Conservation (phyloP, 768 basidiomycete genomes). For the Rhodosporidiobolus odoratus region DNA sequence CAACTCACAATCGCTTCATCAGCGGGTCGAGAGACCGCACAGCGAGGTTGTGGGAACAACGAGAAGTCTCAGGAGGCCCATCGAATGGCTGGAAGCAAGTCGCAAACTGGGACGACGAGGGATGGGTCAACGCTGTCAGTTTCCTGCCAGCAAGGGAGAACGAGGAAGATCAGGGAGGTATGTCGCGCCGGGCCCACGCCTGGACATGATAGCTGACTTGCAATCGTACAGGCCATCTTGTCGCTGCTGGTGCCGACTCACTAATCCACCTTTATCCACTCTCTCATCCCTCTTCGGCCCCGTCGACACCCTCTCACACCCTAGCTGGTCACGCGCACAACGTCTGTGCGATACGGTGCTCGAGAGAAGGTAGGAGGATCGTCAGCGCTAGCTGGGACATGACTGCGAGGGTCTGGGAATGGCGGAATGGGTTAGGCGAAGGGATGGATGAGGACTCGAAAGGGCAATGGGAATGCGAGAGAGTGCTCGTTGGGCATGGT, state of each 20-base stretch:
- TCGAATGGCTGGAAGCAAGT: conserved; percentile 1
- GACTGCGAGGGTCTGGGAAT: conserved; percentile 27
- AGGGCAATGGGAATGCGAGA: conserved; percentile 61
- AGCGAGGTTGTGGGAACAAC: conserved; percentile 8
- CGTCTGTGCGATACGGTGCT: conserved; percentile 70
- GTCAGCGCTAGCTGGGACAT: conserved; percentile 34
- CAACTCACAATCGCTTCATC: background rate
- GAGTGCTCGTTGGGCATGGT: conserved; percentile 73
- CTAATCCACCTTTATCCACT: conserved; percentile 78
- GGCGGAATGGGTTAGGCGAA: background rate
- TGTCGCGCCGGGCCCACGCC: no score
- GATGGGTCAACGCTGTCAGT: conserved; percentile 9
- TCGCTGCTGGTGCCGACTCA: conserved; percentile 79
- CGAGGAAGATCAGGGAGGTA: background rate
- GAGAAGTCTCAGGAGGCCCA: background rate
- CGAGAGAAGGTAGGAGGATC: background rate
- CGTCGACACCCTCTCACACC: no score
- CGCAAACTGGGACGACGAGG: background rate
- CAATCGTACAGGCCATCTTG: conserved; percentile 61
- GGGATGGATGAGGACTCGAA: background rate
- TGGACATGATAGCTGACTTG: background rate
- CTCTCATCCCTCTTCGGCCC: conserved; percentile 55
- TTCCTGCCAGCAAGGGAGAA: background rate
- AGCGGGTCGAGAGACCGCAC: conserved; percentile 23
- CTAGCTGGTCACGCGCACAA: conserved; percentile 84